Base-by-base conservation (phyloP, 495 filamentous ascomycete genomes). In the Podospora tetraspora region DNA sequence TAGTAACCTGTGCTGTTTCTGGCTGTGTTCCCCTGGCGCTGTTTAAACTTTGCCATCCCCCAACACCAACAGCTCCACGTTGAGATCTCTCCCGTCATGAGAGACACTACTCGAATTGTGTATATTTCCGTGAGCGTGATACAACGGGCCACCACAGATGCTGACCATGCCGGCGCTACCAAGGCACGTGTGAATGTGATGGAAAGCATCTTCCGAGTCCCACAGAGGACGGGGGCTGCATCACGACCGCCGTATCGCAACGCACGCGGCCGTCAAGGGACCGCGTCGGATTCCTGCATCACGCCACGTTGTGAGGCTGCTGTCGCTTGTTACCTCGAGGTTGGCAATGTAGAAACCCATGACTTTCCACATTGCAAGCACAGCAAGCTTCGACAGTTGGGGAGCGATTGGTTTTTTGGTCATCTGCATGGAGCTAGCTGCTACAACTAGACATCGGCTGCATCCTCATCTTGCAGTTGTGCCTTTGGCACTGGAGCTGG, bases 351-450 rank as follows among this genome's bases (percentile, higher is more conserved):
- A 19, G 5, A 19, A 7, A 43, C 32, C 3, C 32, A 13, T 34
- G 43, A 6, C 43, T 43, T 43, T 43, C 4, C 13, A 43, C 34
- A 43, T 43, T 43, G 19, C 43, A 52, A 12, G 3, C 37, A 43
- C 43, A 3, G 32, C 10, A 13, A 2, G 43, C 43, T n/a, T 34
- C 32, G 43, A n/a, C 25, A 25, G 22, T 23, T 24, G 59, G 25
- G 59, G 22, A 61, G 22, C 59, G 25, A 61, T 61, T 59, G 57
- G 8, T 43, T 43, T 61, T 61, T 60, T n/a, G 43, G 43, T 52
- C 43, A 52, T 52, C 43, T 52, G 43, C 43, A n/a, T 52, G 19
- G 43, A 52, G 43, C 43, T 52, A 52, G 43, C 43, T 52, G 43
- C 43, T 52, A 52, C 43, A 52, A 52, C 43, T 52, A 52, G 43